These are phyloP conservation scores for Candida easanensis DNA, from an alignment of 805 yeast species.

Conservation along the genomic window DNA sequence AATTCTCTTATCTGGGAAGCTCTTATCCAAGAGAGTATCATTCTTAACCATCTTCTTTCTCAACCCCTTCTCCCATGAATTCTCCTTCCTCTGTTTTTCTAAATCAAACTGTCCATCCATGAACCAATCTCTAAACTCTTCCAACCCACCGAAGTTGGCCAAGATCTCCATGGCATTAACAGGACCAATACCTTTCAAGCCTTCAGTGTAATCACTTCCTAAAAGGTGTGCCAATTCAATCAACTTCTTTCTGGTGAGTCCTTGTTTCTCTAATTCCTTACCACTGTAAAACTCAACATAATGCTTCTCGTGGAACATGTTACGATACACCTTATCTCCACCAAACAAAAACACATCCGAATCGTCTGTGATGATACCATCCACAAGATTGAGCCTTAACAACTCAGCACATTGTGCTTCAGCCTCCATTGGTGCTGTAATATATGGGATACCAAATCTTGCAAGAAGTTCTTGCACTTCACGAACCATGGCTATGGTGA, in stretches of 20 bases:
- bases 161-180: constrained; percentile 87
- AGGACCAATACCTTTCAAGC: constrained; percentile 91
- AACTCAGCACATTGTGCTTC: constrained; percentile 97
- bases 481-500: constrained; percentile 76
- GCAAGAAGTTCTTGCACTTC: constrained; percentile 89
- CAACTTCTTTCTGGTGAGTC: constrained; percentile 58
- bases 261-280: constrained; percentile 61
- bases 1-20: constrained; percentile 71
- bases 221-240: constrained; percentile 80
- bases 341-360: constrained; percentile 96
- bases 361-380: constrained; percentile 96
- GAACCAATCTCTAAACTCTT: constrained; percentile 39
- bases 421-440: constrained; percentile 98
- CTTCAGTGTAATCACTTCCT: constrained; percentile 96
- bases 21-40: constrained; percentile 54
- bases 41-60: constrained; percentile 51
- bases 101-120: constrained; percentile 38
- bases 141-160: constrained; percentile 68
- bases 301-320: constrained; percentile 91
- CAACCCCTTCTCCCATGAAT: constrained; percentile 54
- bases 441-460: constrained; percentile 89
- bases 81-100: constrained; percentile 38
- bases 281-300: constrained; percentile 82
- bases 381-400: constrained; percentile 66
- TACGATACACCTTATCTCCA: constrained; percentile 77